Evolutionary conservation across 257 asterid genomes (phyloP), one percentile per base, ranked within the genome.

Genomic region (Ilex aquifolium): DNA sequence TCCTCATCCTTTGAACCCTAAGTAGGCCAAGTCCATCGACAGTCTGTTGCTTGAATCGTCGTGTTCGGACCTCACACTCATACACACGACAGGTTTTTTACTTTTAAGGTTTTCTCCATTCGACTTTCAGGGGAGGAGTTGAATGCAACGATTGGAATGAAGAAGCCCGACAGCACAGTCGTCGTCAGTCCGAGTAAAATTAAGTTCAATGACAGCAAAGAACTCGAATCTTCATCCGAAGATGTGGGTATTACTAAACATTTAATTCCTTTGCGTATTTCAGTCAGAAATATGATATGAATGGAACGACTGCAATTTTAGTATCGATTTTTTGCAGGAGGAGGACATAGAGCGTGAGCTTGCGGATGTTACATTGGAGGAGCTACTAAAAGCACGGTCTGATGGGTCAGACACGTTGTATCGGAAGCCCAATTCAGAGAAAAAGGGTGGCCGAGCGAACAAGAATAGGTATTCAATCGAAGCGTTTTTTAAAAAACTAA

Each of bases 311-410:
- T 21, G 1, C 27, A 21, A 21, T 21, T 21, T 36, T 36, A 36
- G 5, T 36, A 36, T 36, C 8, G 8, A 4, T 0, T 36, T 36
- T 52, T 44, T 53, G 67, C 50, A 83, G 88, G 95, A 87, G 71
- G 76, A 59, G 29, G 91, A 79, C 51, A 78, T 92, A 46, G 78
- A 85, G 79, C 72, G 70, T 44, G 95, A 85, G 71, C 85, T 93
- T 40, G 97, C 87, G 9, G 88, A 92, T 10, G 96, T 84, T 56
- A 93, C 99, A 36, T 93, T 90, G 60, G 99, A 80, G 77, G 99
- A 93, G 81, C 75, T 84, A 73, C 95, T 77, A 77, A 87, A 79
- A 71, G 99, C 97, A 12, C 74, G 82, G 73, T 79, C 96, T 54
- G 95, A 93, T 81, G 99, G 99, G 5, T 77, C 97, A 0, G 99